phyloP scores from a whole-genome alignment of 1,284 basidiomycete genomes.

The Cryptococcus sp. region DNA sequence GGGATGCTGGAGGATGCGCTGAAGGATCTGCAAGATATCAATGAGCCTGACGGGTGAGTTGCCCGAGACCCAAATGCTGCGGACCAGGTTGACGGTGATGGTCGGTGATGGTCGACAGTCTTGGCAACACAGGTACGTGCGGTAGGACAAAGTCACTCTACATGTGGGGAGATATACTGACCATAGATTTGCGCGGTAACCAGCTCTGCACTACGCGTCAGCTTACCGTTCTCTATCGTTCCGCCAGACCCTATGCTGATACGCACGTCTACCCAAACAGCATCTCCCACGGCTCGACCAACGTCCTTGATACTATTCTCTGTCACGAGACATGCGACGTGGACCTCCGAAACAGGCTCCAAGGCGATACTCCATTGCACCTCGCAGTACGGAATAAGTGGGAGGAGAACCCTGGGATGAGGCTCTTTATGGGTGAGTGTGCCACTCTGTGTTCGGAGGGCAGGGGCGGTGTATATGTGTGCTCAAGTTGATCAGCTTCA shows the following conservation, averaged over 20 bases:
- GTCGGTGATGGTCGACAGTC: slow-evolving; percentile 46
- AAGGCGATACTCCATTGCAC: slow-evolving; percentile 77
- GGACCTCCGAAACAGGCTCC: slow-evolving; percentile 70
- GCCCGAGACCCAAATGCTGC: neutral
- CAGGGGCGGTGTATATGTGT: neutral
- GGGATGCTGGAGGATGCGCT: slow-evolving; percentile 65
- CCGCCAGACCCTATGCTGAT: neutral
- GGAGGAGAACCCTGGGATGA: slow-evolving; percentile 59
- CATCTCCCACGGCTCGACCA: slow-evolving; percentile 56
- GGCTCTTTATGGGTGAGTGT: slow-evolving; percentile 49
- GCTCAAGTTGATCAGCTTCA: too few relatives aligned
- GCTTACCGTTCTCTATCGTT: slow-evolving; percentile 38
- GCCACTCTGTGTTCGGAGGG: neutral
- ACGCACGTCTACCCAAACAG: slow-evolving; percentile 17
- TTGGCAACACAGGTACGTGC: slow-evolving; percentile 66
- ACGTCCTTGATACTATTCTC: slow-evolving; percentile 69
- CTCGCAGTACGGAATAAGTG: slow-evolving; percentile 64
- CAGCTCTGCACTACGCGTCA: slow-evolving; percentile 78
- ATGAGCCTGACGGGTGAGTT: slow-evolving; percentile 68
- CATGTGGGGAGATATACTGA: neutral
- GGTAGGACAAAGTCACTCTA: neutral
- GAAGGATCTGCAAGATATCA: slow-evolving; percentile 62
- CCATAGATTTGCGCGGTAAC: neutral
- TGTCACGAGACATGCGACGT: slow-evolving; percentile 76
- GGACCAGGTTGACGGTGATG: neutral